Conservation (phyloP, 805 yeast genomes). For the Starmerella sp. region DNA sequence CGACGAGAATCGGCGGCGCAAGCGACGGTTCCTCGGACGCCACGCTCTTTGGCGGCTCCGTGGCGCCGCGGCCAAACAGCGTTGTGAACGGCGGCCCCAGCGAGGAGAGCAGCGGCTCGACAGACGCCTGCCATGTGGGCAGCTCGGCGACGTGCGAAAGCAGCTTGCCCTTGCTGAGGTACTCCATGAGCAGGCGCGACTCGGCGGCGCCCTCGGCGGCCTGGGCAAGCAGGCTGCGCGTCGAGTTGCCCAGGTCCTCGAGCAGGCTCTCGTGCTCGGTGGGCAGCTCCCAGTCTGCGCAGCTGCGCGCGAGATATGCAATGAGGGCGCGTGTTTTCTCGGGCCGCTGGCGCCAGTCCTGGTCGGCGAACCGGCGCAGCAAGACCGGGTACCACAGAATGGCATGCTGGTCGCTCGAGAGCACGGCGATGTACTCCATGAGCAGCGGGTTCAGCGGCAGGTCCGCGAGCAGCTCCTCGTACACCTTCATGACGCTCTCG, state of each 20-base stretch:
- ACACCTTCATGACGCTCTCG: constrained; percentile 2
- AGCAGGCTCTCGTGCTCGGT: not conserved
- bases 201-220: constrained; percentile 17
- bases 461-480: constrained; percentile 6
- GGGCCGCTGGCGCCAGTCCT: not conserved
- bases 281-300: constrained; percentile 7
- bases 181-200: constrained; percentile 6
- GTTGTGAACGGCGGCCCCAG: not conserved
- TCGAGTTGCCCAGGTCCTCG: not conserved
- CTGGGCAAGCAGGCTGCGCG: constrained; percentile 9
- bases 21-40: not conserved
- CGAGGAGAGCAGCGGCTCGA: not conserved
- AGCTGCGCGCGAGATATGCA: constrained; percentile 19
- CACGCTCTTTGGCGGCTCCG: not conserved
- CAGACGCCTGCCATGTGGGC: not conserved
- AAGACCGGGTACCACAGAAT: constrained; percentile 20
- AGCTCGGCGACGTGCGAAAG: not conserved
- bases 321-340: constrained; percentile 5
- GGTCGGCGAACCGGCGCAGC: constrained; percentile 7
- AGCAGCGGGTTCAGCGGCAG: constrained; percentile 21
- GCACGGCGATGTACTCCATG: constrained; percentile 24
- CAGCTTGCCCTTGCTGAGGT: not conserved
- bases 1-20: not conserved
- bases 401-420: constrained; percentile 22
- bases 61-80: not conserved